Conservation (phyloP, 805 yeast species). For the Hanseniaspora mollemarum region DNA sequence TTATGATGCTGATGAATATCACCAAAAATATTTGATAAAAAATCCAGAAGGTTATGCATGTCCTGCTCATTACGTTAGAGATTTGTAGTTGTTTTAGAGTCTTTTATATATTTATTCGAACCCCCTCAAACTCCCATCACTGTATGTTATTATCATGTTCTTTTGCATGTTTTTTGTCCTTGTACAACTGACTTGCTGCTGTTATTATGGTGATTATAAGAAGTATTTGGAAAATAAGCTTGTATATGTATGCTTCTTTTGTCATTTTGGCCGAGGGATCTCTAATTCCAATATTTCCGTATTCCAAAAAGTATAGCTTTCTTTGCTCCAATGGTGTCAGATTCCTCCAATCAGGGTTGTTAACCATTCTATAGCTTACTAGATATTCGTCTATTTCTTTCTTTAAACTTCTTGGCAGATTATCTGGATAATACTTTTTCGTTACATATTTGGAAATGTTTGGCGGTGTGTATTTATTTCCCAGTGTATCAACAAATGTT, state of each 20-base stretch:
- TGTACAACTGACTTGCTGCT: conserved; percentile 20
- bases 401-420: conserved; percentile 23
- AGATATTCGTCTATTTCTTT: conserved; percentile 32
- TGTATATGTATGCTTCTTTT: conserved; percentile 18
- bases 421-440: conserved; percentile 28
- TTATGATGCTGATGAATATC: conserved; percentile 94
- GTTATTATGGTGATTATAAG: conserved; percentile 21
- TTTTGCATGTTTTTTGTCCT: conserved; percentile 19
- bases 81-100: conserved; percentile 23
- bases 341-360: conserved; percentile 25
- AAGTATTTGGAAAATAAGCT: conserved; percentile 22
- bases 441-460: conserved; percentile 24
- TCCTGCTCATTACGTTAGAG: conserved; percentile 74
- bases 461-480: conserved; percentile 25
- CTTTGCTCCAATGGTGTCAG: conserved; percentile 26
- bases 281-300: conserved; percentile 34
- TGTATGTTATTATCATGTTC: conserved; percentile 13
- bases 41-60: conserved; percentile 86
- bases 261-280: conserved; percentile 18
- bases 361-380: conserved; percentile 25
- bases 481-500: not conserved
- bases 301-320: conserved; percentile 30
- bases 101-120: no score
- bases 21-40: conserved; percentile 65
- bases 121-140: no score